Percentiles rank a stretch among this genome's conserved stretches.
phyloP scores from a whole-genome alignment of 2,329 filamentous ascomycete genomes.

The Fusarium redolens region DNA sequence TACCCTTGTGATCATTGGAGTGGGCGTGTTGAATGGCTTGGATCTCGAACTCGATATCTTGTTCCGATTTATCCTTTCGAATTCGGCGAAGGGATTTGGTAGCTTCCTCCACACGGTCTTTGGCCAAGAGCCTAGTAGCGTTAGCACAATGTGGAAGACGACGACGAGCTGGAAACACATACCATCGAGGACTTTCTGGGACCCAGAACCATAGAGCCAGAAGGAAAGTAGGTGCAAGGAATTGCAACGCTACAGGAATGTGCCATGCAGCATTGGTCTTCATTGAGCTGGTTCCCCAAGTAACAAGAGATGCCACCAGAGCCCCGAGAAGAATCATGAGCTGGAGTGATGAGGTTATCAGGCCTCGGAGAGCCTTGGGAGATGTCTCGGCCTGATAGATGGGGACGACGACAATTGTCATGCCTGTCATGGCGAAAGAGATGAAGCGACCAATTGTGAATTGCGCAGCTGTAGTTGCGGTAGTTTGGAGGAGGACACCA shows the following conservation, averaged over 20 bases:
- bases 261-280: constrained; percentile 50
- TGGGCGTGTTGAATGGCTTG: neutral
- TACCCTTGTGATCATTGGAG: neutral
- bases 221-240: constrained; percentile 54
- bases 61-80: neutral
- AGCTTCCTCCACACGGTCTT: neutral
- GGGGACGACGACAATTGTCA: constrained; percentile 48
- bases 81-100: neutral
- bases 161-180: neutral
- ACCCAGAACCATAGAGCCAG: constrained; percentile 51
- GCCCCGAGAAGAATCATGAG: constrained; percentile 45
- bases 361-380: constrained; percentile 43
- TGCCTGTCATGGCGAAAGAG: constrained; percentile 48
- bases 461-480: constrained; percentile 44
- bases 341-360: constrained; percentile 46
- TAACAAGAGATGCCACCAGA: constrained; percentile 43
- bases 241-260: constrained; percentile 58
- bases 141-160: neutral
- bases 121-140: neutral
- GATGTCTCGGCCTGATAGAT: constrained; percentile 46
- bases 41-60: neutral
- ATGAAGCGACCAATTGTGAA: constrained; percentile 48
- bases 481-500: constrained; percentile 46
- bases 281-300: constrained; percentile 44
- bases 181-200: constrained; percentile 60